These are phyloP conservation scores for Auricularia heimuer DNA, from an alignment of 768 basidiomycete species.

Conservation along the genomic window DNA sequence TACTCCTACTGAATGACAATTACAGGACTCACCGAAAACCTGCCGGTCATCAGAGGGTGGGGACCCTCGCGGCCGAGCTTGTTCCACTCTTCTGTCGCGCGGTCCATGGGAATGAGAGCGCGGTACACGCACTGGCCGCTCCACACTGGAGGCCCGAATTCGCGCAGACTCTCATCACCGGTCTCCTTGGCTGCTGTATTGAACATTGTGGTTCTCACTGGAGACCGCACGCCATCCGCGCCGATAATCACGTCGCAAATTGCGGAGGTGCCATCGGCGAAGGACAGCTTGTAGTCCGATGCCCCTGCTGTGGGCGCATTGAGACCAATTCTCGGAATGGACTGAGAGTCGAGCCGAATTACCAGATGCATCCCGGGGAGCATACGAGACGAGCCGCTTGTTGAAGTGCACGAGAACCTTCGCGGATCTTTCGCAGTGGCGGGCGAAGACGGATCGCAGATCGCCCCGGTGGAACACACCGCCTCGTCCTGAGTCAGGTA, in stretches of 20 bases:
- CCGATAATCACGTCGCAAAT: slow-evolving; percentile 59
- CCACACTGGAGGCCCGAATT: neutral
- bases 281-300: slow-evolving; percentile 29
- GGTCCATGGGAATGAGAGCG: slow-evolving; percentile 17
- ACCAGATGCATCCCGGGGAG: neutral
- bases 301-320: neutral
- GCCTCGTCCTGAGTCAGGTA: neutral
- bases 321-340: neutral
- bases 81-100: neutral
- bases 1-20: no score
- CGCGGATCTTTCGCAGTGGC: slow-evolving; percentile 62
- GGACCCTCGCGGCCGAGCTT: neutral
- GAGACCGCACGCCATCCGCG: slow-evolving; percentile 59
- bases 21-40: neutral
- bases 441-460: slow-evolving; percentile 4
- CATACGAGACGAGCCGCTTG: neutral
- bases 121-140: neutral
- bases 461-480: slow-evolving; percentile 13
- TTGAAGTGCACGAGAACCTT: slow-evolving; percentile 39
- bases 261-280: slow-evolving; percentile 51
- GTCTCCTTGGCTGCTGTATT: slow-evolving; percentile 11
- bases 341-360: neutral
- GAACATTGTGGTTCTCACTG: slow-evolving; percentile 30
- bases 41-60: slow-evolving; percentile 1
- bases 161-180: slow-evolving; percentile 18